phyloP scores from a whole-genome alignment of 306 rosid genomes.

The Parietaria judaica region DNA sequence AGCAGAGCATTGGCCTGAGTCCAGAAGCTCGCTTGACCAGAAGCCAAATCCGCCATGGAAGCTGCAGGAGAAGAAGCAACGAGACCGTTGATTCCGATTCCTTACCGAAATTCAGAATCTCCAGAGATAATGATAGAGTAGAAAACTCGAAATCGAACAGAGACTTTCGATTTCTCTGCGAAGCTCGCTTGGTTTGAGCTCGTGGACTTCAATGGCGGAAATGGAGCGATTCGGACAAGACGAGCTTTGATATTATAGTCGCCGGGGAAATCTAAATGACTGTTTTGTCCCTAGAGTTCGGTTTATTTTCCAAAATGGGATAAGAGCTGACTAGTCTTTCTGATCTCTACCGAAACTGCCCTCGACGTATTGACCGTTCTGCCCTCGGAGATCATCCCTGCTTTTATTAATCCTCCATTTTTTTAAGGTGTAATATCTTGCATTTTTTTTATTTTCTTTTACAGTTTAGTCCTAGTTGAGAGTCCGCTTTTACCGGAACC shows the following conservation, averaged over 20 bases:
- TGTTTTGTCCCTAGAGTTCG: constrained; percentile 2
- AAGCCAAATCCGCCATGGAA: constrained; percentile 37
- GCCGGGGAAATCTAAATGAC: constrained; percentile 2
- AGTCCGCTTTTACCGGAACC: too few relatives aligned
- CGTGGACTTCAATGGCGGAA: neutral
- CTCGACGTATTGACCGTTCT: too few relatives aligned
- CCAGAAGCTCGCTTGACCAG: constrained; percentile 62
- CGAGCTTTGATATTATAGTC: neutral
- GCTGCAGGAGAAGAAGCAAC: neutral
- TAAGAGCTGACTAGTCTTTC: too few relatives aligned
- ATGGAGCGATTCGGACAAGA: neutral
- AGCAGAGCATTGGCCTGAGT: constrained; percentile 86
- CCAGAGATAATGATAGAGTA: neutral
- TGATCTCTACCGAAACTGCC: too few relatives aligned
- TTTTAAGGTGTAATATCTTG: too few relatives aligned
- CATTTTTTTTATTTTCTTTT: too few relatives aligned
- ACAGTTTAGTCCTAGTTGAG: too few relatives aligned
- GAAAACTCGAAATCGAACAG: neutral
- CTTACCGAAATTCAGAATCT: constrained; percentile 10
- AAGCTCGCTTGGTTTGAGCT: neutral
- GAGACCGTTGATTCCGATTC: constrained; percentile 12
- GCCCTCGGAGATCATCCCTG: too few relatives aligned
- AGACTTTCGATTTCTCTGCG: neutral
- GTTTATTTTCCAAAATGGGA: too few relatives aligned
- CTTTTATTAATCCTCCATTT: too few relatives aligned